Base-by-base conservation (phyloP, 192 early-diverging fungal genomes). In the Coemansia sp. region DNA sequence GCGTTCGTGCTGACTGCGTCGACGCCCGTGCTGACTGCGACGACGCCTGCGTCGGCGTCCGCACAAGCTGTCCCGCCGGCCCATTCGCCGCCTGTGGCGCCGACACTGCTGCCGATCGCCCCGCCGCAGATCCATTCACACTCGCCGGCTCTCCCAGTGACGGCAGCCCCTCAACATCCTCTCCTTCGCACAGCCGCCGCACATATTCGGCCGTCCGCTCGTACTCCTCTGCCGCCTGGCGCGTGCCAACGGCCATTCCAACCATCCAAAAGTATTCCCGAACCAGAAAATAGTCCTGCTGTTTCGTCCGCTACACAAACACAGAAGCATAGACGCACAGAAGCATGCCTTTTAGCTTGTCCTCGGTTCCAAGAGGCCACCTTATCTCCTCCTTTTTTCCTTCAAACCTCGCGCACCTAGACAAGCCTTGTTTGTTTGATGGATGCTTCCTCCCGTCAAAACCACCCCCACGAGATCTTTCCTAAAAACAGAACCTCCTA, bases 181-280 rank as follows among this genome's bases (percentile, higher is more conserved):
- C 56, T 35, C 64, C 68, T 33, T 77, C 67, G 28, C 74, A 77
- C 8, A 77, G 64, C 25, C 43, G 43, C 33, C 74, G 63, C 48
- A 77, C 60, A 27, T 77, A 77, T 30, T 77, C 74, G 4, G 47
- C 52, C 24, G 67, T 48, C 24, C 58, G 51, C 45, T 48, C 52
- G 42, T 70, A 77, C 60, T 70, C 74, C 0, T 57, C 74, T 27
- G 53, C 21, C 21, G 56, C 45, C 45, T 50, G 64, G 35, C 68
- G 59, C 14, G 64, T 60, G 16, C 52, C 67, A 38, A 70, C 65
- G 22, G 67, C 57, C 75, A 78, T 70, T 25, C 35, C 35, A 4
- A 11, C 35, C 35, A 38, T 38, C 12, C 35, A 38, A 38, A 38
- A 38, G 35, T 16, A 38, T 11, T 16, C 11, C 33, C 33, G 2